These are phyloP conservation scores for Botrytis aclada DNA, from an alignment of 2,329 filamentous ascomycete species.

Conservation along the genomic window DNA sequence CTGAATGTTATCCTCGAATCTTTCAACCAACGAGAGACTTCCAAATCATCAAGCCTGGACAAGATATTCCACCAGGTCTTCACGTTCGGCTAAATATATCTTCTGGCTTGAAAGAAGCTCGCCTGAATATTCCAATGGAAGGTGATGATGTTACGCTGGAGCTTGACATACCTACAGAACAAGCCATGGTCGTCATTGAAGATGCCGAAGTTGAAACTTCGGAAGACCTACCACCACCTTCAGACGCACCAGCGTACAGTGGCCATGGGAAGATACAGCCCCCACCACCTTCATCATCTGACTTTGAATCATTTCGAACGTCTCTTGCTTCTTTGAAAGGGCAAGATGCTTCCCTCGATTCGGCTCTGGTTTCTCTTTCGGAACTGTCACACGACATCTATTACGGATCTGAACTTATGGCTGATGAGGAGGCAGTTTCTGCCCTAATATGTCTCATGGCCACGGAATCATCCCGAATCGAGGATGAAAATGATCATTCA, in stretches of 20 bases:
- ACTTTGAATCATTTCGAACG: constrained; percentile 44
- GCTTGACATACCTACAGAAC: constrained; percentile 49
- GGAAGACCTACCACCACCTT: constrained; percentile 41
- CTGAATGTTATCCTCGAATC: constrained; percentile 63
- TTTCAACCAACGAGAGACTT: constrained; percentile 65
- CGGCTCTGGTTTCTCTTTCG: constrained; percentile 52
- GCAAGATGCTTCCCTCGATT: constrained; percentile 35
- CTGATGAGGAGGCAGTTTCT: constrained; percentile 52
- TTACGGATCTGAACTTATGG: constrained; percentile 62
- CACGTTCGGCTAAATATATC: constrained; percentile 64
- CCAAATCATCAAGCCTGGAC: constrained; percentile 59
- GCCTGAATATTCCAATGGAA: constrained; percentile 56
- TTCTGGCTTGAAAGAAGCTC: constrained; percentile 63
- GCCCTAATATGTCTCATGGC: constrained; percentile 56
- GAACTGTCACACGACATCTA: constrained; percentile 68
- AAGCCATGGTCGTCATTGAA: constrained; percentile 39
- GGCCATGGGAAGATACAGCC: constrained; percentile 55
- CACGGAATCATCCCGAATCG: constrained; percentile 27
- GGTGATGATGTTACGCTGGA: constrained; percentile 52
- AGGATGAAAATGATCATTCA: constrained; percentile 36
- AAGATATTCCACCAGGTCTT: constrained; percentile 62
- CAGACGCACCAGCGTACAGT: constrained; percentile 55
- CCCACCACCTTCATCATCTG: constrained; percentile 42
- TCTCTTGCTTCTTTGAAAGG: constrained; percentile 51
- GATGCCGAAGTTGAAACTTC: constrained; percentile 38